Conservation (phyloP, 1,139 yeast species). For the Taiozyma sp. region DNA sequence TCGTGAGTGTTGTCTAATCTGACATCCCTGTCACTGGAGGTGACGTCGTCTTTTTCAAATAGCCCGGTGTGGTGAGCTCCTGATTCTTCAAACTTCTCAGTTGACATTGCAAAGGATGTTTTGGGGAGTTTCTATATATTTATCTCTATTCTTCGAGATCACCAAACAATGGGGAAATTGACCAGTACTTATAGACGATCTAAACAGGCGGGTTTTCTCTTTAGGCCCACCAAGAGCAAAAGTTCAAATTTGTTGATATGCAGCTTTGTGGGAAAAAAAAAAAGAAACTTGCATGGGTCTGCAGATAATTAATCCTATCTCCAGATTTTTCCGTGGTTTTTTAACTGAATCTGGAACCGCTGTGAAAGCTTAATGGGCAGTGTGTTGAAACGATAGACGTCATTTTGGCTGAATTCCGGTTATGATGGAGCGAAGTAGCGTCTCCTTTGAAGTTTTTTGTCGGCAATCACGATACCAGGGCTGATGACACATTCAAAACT, state of each 20-base stretch:
- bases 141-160: neutral
- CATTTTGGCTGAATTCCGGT: no score
- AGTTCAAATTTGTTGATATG: neutral
- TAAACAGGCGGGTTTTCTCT: neutral
- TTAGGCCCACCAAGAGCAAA: neutral
- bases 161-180: neutral
- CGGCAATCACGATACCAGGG: neutral
- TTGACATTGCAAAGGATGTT: neutral
- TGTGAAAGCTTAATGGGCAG: no score
- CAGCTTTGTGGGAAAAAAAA: neutral
- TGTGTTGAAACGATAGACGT: no score
- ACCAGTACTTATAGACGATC: neutral
- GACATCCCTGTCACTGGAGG: neutral
- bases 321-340: neutral
- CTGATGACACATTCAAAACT: neutral
- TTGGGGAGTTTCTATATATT: neutral
- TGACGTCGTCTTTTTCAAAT: neutral
- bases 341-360: neutral
- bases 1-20: conserved; percentile 11
- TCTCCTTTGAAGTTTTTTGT: no score
- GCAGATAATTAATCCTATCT: neutral
- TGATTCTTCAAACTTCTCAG: neutral
- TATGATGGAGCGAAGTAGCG: no score
- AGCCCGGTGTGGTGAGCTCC: neutral
- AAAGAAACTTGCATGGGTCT: neutral